Evolutionary conservation across 2,329 filamentous ascomycete genomes (phyloP).

Genomic region (Botryotinia narcissicola): DNA sequence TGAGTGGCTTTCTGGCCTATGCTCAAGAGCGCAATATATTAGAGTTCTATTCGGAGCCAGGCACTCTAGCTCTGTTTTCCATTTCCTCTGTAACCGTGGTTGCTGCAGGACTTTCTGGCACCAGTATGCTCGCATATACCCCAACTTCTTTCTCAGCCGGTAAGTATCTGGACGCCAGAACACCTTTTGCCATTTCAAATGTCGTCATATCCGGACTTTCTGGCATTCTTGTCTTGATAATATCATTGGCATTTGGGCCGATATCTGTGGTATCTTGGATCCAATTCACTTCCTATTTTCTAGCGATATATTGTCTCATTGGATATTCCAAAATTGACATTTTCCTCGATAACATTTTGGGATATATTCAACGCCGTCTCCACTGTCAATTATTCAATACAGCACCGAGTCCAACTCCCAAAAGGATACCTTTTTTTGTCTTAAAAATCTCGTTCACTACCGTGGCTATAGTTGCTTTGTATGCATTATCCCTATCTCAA

Average conservation of each 20-base stretch:
- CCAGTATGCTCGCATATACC: conserved; percentile 27
- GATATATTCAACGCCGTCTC: conserved; percentile 12
- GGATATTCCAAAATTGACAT: not conserved
- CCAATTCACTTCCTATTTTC: conserved; percentile 26
- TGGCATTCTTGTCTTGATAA: conserved; percentile 24
- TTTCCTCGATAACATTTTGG: not conserved
- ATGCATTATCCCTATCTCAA: not conserved
- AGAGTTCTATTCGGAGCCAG: not conserved
- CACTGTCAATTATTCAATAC: conserved; percentile 16
- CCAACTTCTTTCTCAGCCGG: conserved; percentile 27
- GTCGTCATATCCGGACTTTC: conserved; percentile 23
- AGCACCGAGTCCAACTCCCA: not conserved
- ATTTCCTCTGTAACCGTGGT: conserved; percentile 19
- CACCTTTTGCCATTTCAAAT: conserved; percentile 18
- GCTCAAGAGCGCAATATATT: not conserved
- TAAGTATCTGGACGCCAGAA: conserved; percentile 20
- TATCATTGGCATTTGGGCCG: conserved; percentile 25
- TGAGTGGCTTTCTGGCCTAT: conserved; percentile 25
- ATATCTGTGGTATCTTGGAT: conserved; percentile 26
- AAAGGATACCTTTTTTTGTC: not conserved
- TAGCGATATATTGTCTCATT: conserved; percentile 2
- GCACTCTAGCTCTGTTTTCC: not conserved
- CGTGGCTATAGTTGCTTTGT: not conserved
- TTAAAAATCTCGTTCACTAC: not conserved
- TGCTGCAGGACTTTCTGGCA: conserved; percentile 26